Percentiles rank a stretch among this genome's conserved stretches.
Evolutionary conservation across 2,329 filamentous ascomycete species (phyloP).

Genomic region (Xylariaceae sp.): DNA sequence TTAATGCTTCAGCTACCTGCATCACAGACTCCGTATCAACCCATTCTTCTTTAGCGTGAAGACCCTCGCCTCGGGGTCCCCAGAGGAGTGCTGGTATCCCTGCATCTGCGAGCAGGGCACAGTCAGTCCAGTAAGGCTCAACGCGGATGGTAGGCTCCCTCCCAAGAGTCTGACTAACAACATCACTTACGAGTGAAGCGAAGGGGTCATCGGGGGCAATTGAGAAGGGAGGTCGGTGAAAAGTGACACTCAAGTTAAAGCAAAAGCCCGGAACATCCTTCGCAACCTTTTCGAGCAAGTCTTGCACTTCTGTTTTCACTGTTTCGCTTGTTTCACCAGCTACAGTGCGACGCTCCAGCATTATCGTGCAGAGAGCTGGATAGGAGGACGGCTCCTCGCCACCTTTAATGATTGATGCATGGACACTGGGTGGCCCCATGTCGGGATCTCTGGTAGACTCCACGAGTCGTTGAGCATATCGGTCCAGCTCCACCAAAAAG

Average conservation of each 20-base stretch:
- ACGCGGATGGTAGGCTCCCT: slow-evolving; percentile 31
- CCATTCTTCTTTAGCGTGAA: slow-evolving; percentile 55
- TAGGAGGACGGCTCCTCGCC: slow-evolving; percentile 57
- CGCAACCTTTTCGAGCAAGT: slow-evolving; percentile 40
- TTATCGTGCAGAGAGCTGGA: slow-evolving; percentile 50
- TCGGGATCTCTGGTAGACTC: slow-evolving; percentile 34
- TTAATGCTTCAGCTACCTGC: slow-evolving; percentile 32
- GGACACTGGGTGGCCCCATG: slow-evolving; percentile 46
- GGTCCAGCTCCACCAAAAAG: slow-evolving; percentile 49
- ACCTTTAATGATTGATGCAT: slow-evolving; percentile 51
- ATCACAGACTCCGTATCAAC: slow-evolving; percentile 47
- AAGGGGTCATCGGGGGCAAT: slow-evolving; percentile 46
- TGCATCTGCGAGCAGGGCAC: slow-evolving; percentile 47
- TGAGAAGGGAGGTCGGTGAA: slow-evolving; percentile 47
- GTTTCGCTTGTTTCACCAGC: slow-evolving; percentile 44
- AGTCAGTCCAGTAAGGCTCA: slow-evolving; percentile 53
- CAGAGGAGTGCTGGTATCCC: slow-evolving; percentile 52
- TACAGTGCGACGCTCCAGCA: slow-evolving; percentile 52
- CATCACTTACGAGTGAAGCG: slow-evolving; percentile 36
- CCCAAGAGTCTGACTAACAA: slow-evolving; percentile 35
- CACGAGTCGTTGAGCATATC: slow-evolving; percentile 42
- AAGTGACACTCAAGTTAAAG: slow-evolving; percentile 44
- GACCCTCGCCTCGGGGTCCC: slow-evolving; percentile 50
- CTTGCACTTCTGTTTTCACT: slow-evolving; percentile 42
- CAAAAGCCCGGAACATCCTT: slow-evolving; percentile 42